Base-by-base conservation (phyloP, 306 rosid genomes). In the Citrullus colocynthis region DNA sequence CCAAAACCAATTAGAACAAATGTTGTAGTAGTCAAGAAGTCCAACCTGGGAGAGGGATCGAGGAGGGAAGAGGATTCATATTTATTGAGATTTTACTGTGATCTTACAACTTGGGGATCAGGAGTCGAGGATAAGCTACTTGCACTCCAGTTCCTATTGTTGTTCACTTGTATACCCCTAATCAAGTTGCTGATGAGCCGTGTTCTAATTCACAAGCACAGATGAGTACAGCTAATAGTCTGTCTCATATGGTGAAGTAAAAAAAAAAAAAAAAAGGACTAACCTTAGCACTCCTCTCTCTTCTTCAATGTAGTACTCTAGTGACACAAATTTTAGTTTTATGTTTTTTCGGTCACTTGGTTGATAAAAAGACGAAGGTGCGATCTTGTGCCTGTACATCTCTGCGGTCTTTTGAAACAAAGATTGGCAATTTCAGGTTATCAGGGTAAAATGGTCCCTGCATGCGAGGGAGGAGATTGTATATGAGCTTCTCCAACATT, bases 381-480 rank as follows among this genome's bases (percentile, higher is more conserved):
- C 44, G 56, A 21, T 6, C 37, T 44, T 69, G 75, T 70, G 57
- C 57, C 28, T 21, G 55, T 69, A 69, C n/a, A 24, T 51, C 45
- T 49, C 59, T 20, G 36, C 51, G 20, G 61, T 44, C 74, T 48
- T 64, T 51, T 51, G n/a, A 32, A 78, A 78, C 70, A 36, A 42
- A 44, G 18, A 67, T 65, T 24, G 74, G 21, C 17, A 0, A 2
- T 80, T 67, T 84, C 85, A 95, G 99, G 99, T 95, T 82, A 95
- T 95, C 81, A 88, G 99, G 86, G 99, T 95, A 78, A 95, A 95
- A 81, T 92, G 97, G 99, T 88, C 97, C 14, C 96, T 92, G 83
- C 97, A 95, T 82, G 99, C 99, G 15, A 88, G 99, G 78, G 97
- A 95, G 36, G 99, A 95, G 85, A 95, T 92, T 42, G 81, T 87